Percentiles rank a stretch among this genome's conserved stretches.
phyloP scores from a whole-genome alignment of 371 early-diverging fungal species.

The Rhizopus delemar region DNA sequence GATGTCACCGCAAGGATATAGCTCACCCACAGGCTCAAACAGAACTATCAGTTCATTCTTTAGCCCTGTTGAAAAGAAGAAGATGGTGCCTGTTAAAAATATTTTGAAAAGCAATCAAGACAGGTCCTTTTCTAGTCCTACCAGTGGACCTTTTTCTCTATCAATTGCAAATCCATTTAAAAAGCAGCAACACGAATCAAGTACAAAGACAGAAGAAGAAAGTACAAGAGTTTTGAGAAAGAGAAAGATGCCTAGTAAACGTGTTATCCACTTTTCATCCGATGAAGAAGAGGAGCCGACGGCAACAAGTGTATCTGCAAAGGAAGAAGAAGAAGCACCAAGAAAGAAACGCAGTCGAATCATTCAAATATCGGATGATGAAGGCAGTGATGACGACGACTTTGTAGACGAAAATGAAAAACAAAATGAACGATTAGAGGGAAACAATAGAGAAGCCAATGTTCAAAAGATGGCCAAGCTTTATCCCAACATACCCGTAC shows the following conservation, averaged over 20 bases:
- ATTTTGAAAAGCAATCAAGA: constrained; percentile 5
- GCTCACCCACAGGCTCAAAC: background rate
- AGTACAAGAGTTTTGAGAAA: constrained; percentile 10
- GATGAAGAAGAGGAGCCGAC: constrained; percentile 2
- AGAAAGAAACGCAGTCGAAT: constrained; percentile 1
- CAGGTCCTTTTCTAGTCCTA: background rate
- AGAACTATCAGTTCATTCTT: constrained; percentile 21
- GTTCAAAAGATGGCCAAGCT: constrained; percentile 7
- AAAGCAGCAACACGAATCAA: background rate
- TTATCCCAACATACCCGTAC: constrained; percentile 5
- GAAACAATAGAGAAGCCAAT: constrained; percentile 4
- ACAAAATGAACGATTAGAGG: constrained; percentile 6
- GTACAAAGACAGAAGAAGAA: constrained; percentile 3
- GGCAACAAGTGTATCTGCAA: background rate
- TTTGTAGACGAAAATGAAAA: constrained; percentile 23
- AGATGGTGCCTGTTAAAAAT: constrained; percentile 9
- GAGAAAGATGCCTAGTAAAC: constrained; percentile 3
- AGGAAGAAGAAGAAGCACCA: background rate
- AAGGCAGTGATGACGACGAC: constrained; percentile 12
- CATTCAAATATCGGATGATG: constrained; percentile 2
- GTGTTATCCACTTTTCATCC: background rate
- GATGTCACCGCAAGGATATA: background rate
- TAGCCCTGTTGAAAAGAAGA: constrained; percentile 7
- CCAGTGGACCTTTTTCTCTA: constrained; percentile 8
- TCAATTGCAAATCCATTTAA: background rate